Base-by-base conservation (phyloP, 2,329 filamentous ascomycete genomes). In the Magnaporthiopsis rhizophila region DNA sequence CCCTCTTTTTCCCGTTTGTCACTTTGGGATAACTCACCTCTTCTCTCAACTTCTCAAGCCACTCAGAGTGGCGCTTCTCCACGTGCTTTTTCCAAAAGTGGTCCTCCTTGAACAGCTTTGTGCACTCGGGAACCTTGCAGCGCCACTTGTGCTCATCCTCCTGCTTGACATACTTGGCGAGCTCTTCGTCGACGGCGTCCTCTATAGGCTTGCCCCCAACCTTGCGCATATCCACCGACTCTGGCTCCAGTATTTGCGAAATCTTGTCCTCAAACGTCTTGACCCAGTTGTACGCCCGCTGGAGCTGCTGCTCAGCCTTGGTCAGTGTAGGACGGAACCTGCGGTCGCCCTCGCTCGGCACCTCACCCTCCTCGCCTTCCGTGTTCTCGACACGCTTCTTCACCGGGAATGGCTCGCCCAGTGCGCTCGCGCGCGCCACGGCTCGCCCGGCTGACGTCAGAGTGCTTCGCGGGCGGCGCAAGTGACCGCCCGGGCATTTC, bases 221-320 rank as follows among this genome's bases (percentile, higher is more conserved):
- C 78, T 97, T 98, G 74, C 88, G 88, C 58, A 98, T 81, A 72
- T 98, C 92, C 30, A 90, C 90, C 62, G 88, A 87, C 64, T 95
- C 91, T 0, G 95, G 95, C 69, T 98, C 94, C 18, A 99, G 82
- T 60, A 98, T 90, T 74, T 97, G 93, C 73, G 91, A 81, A 62
- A 99, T 84, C 79, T 99, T 99, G 73, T 99, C 95, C 74, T 99
- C 95, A 71, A 97, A 99, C 0, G 95, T 98, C 80, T 90, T 96
- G 66, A 99, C 96, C 95, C 96, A 99, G 73, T 98, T 99, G 79
- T 92, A 98, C 0, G 95, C 95, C 65, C 93, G 89, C 72, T 96
- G 90, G 18, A 98, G 85, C 74, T 98, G 95, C 74, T 96, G 92
- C 71, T 97, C 92, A 5, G 88, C 87, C 79, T 96, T 97, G 62